These are phyloP conservation scores for Amaranthus palmeri DNA, from an alignment of 148 eudicot genomes.

Conservation along the genomic window DNA sequence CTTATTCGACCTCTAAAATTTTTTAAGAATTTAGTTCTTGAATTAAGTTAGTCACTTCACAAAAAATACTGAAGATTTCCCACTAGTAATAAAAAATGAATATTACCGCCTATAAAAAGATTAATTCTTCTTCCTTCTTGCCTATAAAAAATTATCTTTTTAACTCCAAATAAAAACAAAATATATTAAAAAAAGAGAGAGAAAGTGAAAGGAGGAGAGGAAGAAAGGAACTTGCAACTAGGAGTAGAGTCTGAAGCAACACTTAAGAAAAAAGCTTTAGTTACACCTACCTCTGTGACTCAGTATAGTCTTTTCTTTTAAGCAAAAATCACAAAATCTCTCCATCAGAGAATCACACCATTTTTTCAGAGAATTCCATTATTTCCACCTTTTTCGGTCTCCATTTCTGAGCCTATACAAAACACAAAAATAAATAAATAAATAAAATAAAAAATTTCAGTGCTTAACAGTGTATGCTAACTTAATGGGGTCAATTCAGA, in stretches of 20 bases:
- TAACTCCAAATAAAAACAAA: background rate
- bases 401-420: slow-evolving; percentile 24
- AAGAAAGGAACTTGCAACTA: slow-evolving; percentile 21
- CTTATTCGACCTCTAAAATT: too few species aligned
- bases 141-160: too few species aligned
- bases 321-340: slow-evolving; percentile 45
- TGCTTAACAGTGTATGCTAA: slow-evolving; percentile 10
- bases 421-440: background rate
- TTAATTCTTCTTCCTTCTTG: too few species aligned
- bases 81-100: too few species aligned
- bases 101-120: too few species aligned
- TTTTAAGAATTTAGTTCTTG: too few species aligned
- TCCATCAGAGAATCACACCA: slow-evolving; percentile 25
- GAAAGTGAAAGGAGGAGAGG: slow-evolving; percentile 14
- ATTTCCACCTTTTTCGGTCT: slow-evolving; percentile 18
- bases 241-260: slow-evolving; percentile 15
- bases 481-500: slow-evolving; percentile 57
- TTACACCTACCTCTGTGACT: slow-evolving; percentile 45
- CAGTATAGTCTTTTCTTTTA: slow-evolving; percentile 60
- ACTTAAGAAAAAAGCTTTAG: slow-evolving; percentile 71
- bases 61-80: too few species aligned
- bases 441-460: too few species aligned
- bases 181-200: slow-evolving; percentile 5
- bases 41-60: too few species aligned
- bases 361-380: slow-evolving; percentile 16